A percentile compares a stretch with the other conserved stretches of the same genome.
Conservation (phyloP, 257 asterid genomes). For the Solanum megistacrolobum region DNA sequence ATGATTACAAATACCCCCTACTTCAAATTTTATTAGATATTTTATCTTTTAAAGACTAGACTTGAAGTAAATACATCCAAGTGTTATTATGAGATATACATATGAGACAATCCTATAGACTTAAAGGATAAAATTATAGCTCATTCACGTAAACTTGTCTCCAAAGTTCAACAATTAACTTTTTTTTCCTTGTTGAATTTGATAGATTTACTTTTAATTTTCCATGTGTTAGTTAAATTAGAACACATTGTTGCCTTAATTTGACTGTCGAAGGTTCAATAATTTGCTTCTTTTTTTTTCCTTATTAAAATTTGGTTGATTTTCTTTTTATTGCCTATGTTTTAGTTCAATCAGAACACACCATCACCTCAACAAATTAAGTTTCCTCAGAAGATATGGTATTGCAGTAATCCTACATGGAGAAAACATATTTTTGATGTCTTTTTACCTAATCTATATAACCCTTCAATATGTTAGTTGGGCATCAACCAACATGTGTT, state of each 20-base stretch:
- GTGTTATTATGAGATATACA: neutral
- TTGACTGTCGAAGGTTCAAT: neutral
- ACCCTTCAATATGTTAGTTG: neutral
- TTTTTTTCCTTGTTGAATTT: neutral
- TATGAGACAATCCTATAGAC: neutral
- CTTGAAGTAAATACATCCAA: too few species aligned
- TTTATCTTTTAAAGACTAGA: neutral
- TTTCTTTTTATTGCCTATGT: neutral
- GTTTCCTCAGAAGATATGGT: neutral
- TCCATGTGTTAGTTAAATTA: neutral
- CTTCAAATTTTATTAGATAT: too few species aligned
- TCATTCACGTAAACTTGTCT: neutral
- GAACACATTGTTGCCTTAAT: neutral
- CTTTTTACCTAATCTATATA: neutral
- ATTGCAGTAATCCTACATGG: neutral
- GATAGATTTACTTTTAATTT: too few species aligned
- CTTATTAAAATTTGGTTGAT: neutral
- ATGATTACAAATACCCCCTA: neutral
- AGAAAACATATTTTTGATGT: neutral
- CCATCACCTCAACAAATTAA: neutral
- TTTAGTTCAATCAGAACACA: neutral
- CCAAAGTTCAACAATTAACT: too few species aligned
- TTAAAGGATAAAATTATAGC: neutral
- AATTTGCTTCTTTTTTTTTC: neutral
- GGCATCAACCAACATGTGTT: neutral